Percentiles rank a stretch among this genome's conserved stretches.
Evolutionary conservation across 345 rosid species (phyloP).

Genomic region (thale cress (Arabidopsis thaliana)): TAIR10.1 NC_003074.8:17769001-17769500

Average conservation of each 20-base stretch:
- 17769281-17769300: constrained; percentile 12
- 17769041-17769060: constrained; percentile 74
- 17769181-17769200: constrained; percentile 24
- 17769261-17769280: constrained; percentile 20
- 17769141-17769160: constrained; percentile 89
- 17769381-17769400: constrained; percentile 82
- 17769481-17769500: constrained; percentile 18
- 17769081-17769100: constrained; percentile 88
- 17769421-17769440: constrained; percentile 35
- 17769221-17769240: background rate
- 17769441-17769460: constrained; percentile 22
- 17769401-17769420: constrained; percentile 95
- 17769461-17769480: constrained; percentile 19
- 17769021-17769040: constrained; percentile 58
- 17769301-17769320: constrained; percentile 26
- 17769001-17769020: constrained; percentile 59
- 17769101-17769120: constrained; percentile 95
- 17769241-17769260: constrained; percentile 21
- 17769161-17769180: constrained; percentile 63
- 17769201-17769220: background rate
- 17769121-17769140: constrained; percentile 96
- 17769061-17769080: constrained; percentile 96
- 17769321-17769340: constrained; percentile 94
- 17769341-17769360: constrained; percentile 86
- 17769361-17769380: constrained; percentile 88